Evolutionary conservation across 2,329 filamentous ascomycete species (phyloP), one percentile per base, ranked within the genome.

Genomic region (Neocatenulostroma microsporum): DNA sequence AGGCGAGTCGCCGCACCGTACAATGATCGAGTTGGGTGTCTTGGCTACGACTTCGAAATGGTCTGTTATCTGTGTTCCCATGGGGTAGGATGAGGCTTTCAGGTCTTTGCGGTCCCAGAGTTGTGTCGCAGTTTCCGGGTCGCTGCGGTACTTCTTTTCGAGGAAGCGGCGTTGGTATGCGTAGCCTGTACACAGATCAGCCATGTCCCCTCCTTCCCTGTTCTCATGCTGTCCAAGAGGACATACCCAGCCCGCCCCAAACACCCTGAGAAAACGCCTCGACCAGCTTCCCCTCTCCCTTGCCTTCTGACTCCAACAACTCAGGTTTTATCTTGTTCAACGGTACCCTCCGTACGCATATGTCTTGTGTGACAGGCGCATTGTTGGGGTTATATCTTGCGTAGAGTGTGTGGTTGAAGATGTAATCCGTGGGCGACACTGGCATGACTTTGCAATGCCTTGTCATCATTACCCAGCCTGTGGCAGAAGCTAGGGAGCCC

Each of bases 21-120:
- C 68, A 1, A 76, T 68, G 41, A 84, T 78, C 9, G 69, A 64
- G 5, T 67, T 68, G 0, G 72, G 63, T 0, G 73, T 78, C 60
- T 80, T 80, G 36, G 78, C 73, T 1, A 84, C 63, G 0, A 84
- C 78, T 56, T 84, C 77, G 52, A 84, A 84, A 57, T 84, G 80
- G 54, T 84, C 78, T 3, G 76, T 81, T 39, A 84, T 72, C 26
- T 67, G 54, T 1, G 80, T 81, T 21, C 80, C 80, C 25, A 70
- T 65, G 14, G 77, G 70, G 53, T 84, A 84, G 8, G 48, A 66
- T 39, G 67, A 75, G n/a, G 60, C 48, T 5, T 66, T 56, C 2
- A 84, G 69, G 34, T 78, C 67, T 9, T 68, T 58, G 3, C 56
- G 62, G 2, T 70, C 68, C 78, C 80, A 84, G 1, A 84, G 69